A percentile compares a stretch with the other conserved stretches of the same genome.
These are phyloP conservation scores for Sungouiozyma ichnusensis DNA, from an alignment of 805 yeast genomes.

Conservation along the genomic window DNA sequence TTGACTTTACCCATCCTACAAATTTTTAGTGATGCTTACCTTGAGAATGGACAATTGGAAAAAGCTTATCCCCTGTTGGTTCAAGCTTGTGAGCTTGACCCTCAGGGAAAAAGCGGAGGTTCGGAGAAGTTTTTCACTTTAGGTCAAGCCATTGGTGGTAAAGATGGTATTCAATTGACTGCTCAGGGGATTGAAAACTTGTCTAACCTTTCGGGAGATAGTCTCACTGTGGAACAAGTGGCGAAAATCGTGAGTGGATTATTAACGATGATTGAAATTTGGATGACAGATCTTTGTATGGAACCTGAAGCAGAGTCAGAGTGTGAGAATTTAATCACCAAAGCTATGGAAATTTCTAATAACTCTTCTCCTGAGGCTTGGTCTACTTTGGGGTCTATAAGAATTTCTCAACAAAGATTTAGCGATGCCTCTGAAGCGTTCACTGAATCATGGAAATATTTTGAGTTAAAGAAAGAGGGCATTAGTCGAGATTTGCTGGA, in stretches of 20 bases:
- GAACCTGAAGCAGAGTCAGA: conserved; percentile 74
- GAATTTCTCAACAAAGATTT: conserved; percentile 73
- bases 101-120: conserved; percentile 47
- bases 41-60: conserved; percentile 75
- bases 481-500: conserved; percentile 39
- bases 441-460: conserved; percentile 60
- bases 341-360: conserved; percentile 50
- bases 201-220: conserved; percentile 16
- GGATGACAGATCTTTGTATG: conserved; percentile 98
- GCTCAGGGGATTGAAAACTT: conserved; percentile 47
- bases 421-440: conserved; percentile 68
- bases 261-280: conserved; percentile 79
- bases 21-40: conserved; percentile 60
- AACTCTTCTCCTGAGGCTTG: conserved; percentile 64
- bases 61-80: conserved; percentile 57
- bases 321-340: conserved; percentile 63
- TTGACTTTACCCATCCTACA: conserved; percentile 39
- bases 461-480: conserved; percentile 38
- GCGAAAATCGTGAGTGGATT: conserved; percentile 66
- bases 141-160: conserved; percentile 85
- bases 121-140: conserved; percentile 79
- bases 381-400: conserved; percentile 72
- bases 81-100: conserved; percentile 58
- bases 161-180: conserved; percentile 53
- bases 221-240: conserved; percentile 31